Conservation (phyloP, 495 filamentous ascomycete genomes). For the Penicillium robsamsonii region DNA sequence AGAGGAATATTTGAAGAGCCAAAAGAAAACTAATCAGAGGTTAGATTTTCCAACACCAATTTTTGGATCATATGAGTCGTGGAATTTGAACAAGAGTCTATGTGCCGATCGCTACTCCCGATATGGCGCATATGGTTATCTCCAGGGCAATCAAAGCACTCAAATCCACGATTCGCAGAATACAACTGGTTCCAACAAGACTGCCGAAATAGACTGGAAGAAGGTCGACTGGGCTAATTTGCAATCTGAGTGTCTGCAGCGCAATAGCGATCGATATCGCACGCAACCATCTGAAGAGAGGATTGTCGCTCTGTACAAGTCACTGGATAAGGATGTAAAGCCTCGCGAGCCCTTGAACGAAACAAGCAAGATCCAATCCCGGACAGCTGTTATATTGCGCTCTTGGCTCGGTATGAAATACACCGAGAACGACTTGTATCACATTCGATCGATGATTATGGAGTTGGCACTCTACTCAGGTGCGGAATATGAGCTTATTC, state of each 20-base stretch:
- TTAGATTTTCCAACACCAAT: constrained; percentile 36
- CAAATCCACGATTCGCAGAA: neutral
- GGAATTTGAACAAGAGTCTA: constrained; percentile 38
- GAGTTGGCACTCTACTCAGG: constrained; percentile 69
- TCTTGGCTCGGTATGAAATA: constrained; percentile 65
- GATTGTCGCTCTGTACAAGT: constrained; percentile 4
- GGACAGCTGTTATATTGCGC: constrained; percentile 69
- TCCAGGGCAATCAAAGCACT: neutral
- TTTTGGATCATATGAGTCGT: constrained; percentile 43
- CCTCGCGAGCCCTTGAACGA: neutral
- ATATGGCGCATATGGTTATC: constrained; percentile 45
- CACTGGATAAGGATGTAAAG: neutral
- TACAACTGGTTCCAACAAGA: constrained; percentile 15
- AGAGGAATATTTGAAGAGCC: neutral
- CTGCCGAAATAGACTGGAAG: constrained; percentile 53
- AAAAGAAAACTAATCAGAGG: neutral
- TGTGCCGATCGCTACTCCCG: constrained; percentile 50
- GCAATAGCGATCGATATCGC: constrained; percentile 57
- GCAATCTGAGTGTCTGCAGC: constrained; percentile 57
- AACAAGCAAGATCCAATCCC: constrained; percentile 12
- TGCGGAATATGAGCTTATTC: constrained; percentile 69
- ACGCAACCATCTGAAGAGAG: neutral
- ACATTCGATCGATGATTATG: constrained; percentile 66
- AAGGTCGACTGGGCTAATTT: constrained; percentile 65
- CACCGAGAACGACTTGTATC: constrained; percentile 63